These are phyloP conservation scores for Magnolia sinica DNA, from an alignment of 164 flowering plant genomes.

Conservation along the genomic window DNA sequence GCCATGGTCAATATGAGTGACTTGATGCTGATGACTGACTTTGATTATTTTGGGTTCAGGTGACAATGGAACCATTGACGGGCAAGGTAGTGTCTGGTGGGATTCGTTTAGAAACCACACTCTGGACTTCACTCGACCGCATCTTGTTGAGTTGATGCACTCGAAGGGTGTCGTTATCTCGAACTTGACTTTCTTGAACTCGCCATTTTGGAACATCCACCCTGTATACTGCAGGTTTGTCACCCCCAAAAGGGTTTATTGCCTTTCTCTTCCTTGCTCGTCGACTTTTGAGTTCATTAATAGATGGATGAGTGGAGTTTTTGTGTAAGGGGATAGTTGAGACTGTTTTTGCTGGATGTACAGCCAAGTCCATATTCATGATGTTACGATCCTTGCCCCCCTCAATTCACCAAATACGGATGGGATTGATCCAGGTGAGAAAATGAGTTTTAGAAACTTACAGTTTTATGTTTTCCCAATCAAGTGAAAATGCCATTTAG, in stretches of 20 bases:
- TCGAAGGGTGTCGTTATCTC: conserved; percentile 59
- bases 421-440: conserved; percentile 77
- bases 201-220: conserved; percentile 80
- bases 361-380: conserved; percentile 28
- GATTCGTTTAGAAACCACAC: conserved; percentile 36
- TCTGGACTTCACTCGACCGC: conserved; percentile 63
- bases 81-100: conserved; percentile 85
- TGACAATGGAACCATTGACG: conserved; percentile 78
- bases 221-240: conserved; percentile 86
- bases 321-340: conserved; percentile 12
- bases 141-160: conserved; percentile 64
- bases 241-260: conserved; percentile 14
- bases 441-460: too few species aligned
- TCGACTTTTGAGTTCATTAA: conserved; percentile 1
- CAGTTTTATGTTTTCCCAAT: too few species aligned
- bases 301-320: conserved; percentile 9
- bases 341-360: conserved; percentile 25
- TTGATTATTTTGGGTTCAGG: conserved; percentile 33
- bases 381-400: conserved; percentile 65
- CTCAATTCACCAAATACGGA: conserved; percentile 70
- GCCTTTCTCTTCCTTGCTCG: conserved; percentile 1
- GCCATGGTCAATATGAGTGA: neutral
- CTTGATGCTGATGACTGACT: neutral
- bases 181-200: conserved; percentile 65
- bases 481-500: too few species aligned